phyloP scores from a whole-genome alignment of 768 basidiomycete genomes.

The Lactifluus subvellereus region DNA sequence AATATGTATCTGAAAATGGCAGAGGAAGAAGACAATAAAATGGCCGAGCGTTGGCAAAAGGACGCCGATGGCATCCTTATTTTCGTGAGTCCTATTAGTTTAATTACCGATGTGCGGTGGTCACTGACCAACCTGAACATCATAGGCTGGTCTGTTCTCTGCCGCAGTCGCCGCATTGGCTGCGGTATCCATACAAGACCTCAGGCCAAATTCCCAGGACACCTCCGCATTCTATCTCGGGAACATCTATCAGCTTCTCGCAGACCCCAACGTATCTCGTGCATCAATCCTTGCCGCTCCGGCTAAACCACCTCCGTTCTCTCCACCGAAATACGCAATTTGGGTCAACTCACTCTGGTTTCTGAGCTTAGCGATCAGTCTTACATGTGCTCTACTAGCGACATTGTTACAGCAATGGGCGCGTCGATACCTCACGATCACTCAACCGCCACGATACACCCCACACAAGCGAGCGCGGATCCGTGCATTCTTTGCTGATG shows the following conservation, averaged over 20 bases:
- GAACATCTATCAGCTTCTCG: background rate
- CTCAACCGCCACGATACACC: background rate
- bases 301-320: background rate
- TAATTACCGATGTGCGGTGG: too few species aligned
- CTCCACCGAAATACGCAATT: background rate
- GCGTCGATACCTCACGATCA: background rate
- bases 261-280: background rate
- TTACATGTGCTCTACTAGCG: background rate
- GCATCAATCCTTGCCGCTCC: background rate
- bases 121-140: too few species aligned
- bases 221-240: background rate
- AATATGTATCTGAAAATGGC: slow-evolving; percentile 15
- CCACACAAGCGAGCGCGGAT: background rate
- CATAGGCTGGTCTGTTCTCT: slow-evolving; percentile 1
- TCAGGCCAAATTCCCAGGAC: background rate
- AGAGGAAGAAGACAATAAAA: slow-evolving; percentile 10
- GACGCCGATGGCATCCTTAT: background rate
- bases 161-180: background rate
- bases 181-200: background rate
- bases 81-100: background rate
- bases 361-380: background rate
- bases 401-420: slow-evolving; percentile 4
- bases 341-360: slow-evolving; percentile 6
- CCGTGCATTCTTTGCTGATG: background rate
- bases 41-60: background rate